Evolutionary conservation across 2,329 filamentous ascomycete genomes (phyloP).

Genomic region (Aspergillus ruber): DNA sequence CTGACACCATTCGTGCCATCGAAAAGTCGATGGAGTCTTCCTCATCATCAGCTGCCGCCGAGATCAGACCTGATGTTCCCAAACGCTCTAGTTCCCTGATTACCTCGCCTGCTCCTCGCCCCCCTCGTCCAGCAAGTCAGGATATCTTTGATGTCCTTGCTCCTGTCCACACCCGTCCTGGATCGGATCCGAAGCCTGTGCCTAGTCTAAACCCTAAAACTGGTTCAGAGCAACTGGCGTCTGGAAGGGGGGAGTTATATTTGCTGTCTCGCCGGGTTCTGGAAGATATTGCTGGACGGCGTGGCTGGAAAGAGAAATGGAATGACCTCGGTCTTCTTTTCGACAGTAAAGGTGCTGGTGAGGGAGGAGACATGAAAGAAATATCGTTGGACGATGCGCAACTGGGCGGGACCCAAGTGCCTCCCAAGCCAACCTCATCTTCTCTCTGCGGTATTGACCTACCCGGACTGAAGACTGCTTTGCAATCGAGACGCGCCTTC

Average conservation of each 20-base stretch:
- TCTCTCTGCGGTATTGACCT: slow-evolving; percentile 46
- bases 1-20: slow-evolving; percentile 29
- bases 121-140: slow-evolving; percentile 20
- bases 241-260: slow-evolving; percentile 74
- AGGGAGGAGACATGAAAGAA: slow-evolving; percentile 25
- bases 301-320: slow-evolving; percentile 75
- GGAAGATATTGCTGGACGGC: slow-evolving; percentile 63
- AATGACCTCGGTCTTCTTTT: slow-evolving; percentile 45
- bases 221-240: slow-evolving; percentile 75
- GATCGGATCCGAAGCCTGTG: slow-evolving; percentile 35
- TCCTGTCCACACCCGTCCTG: slow-evolving; percentile 33
- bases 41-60: slow-evolving; percentile 11
- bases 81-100: slow-evolving; percentile 36
- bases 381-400: slow-evolving; percentile 27
- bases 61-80: slow-evolving; percentile 25
- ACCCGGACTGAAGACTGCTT: slow-evolving; percentile 53
- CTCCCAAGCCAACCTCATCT: slow-evolving; percentile 15
- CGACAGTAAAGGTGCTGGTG: slow-evolving; percentile 23
- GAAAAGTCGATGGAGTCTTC: slow-evolving; percentile 17
- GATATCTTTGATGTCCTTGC: slow-evolving; percentile 24
- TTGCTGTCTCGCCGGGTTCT: slow-evolving; percentile 73
- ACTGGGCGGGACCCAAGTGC: slow-evolving; percentile 9
- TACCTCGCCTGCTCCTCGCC: slow-evolving; percentile 11
- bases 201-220: slow-evolving; percentile 42
- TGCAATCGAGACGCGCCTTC: slow-evolving; percentile 58